A percentile compares a stretch with the other conserved stretches of the same genome.
Evolutionary conservation across 441 rosid species (phyloP).

Genomic region (Adansonia gregorii): DNA sequence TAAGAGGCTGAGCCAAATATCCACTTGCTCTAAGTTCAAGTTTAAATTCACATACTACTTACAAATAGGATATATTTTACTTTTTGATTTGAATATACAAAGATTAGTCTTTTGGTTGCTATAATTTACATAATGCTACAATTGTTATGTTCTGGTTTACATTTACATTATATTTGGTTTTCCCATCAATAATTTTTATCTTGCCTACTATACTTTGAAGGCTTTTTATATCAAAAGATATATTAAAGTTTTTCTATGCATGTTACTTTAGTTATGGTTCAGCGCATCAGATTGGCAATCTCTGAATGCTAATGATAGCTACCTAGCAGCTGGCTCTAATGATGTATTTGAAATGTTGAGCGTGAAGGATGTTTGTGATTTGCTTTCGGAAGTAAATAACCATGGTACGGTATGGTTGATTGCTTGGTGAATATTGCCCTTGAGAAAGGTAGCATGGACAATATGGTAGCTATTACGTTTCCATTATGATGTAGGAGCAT

Average conservation of each 20-base stretch:
- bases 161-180: neutral
- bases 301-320: constrained; percentile 72
- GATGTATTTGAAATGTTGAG: constrained; percentile 86
- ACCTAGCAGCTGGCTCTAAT: constrained; percentile 89
- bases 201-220: neutral
- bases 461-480: constrained; percentile 79
- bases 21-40: too few species aligned
- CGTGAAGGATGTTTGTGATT: constrained; percentile 81
- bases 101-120: neutral
- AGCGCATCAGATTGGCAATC: constrained; percentile 75
- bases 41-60: neutral
- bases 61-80: neutral
- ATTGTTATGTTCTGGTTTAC: constrained; percentile 3
- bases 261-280: constrained; percentile 71
- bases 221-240: neutral
- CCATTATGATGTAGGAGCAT: constrained; percentile 41
- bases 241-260: constrained; percentile 19
- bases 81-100: neutral
- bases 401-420: constrained; percentile 62
- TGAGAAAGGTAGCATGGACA: constrained; percentile 63
- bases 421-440: constrained; percentile 76
- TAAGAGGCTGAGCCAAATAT: too few species aligned
- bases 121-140: neutral
- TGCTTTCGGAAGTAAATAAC: constrained; percentile 62
- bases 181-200: neutral